Base-by-base conservation (phyloP, 2,329 filamentous ascomycete species). In the Cytospora mali region DNA sequence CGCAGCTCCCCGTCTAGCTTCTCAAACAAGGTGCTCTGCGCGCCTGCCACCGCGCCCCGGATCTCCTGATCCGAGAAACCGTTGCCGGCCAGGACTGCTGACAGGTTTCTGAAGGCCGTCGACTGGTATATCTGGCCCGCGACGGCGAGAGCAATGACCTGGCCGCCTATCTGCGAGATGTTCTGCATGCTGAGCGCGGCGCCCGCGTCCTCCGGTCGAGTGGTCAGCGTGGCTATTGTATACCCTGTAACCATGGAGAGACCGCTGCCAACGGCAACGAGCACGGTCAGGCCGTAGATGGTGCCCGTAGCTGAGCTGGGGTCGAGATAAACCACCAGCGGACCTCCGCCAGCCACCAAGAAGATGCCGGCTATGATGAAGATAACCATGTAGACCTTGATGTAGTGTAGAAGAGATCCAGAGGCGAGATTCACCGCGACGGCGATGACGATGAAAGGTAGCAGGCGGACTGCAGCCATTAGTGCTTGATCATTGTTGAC, bases 401-500 rank as follows among this genome's bases (percentile, higher is more conserved):
- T 51, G 23, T 29, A 29, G 18, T 66, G 56, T 71, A 58, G 33
- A 75, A 73, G n/a, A 73, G 61, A 2, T 76, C 57, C 46, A 74
- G 62, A 46, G 54, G 49, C 48, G 11, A 66, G 29, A 28, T 49
- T 58, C 25, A 29, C 39, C 1, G 25, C 6, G 4, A 69, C 56
- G 35, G 56, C 58, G 48, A 68, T 58, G 23, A 69, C 42, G 62
- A 80, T 72, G 62, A 76, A 76, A 0, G 77, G 78, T 3, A 81
- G 69, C 1, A 81, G 69, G 35, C 76, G 73, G 2, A 80, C 72
- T 2, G 73, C 77, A 11, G 77, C 74, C 48, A 71, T 64, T 14
- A 80, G 64, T 0, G 76, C 71, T 2, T 61, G 68, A 56, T 83
- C 81, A 4, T 73, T 72, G 4, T 71, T 70, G 0, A 74, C 75